phyloP scores from a whole-genome alignment of 2,329 filamentous ascomycete species.

The Hirsutella minnesotensis region DNA sequence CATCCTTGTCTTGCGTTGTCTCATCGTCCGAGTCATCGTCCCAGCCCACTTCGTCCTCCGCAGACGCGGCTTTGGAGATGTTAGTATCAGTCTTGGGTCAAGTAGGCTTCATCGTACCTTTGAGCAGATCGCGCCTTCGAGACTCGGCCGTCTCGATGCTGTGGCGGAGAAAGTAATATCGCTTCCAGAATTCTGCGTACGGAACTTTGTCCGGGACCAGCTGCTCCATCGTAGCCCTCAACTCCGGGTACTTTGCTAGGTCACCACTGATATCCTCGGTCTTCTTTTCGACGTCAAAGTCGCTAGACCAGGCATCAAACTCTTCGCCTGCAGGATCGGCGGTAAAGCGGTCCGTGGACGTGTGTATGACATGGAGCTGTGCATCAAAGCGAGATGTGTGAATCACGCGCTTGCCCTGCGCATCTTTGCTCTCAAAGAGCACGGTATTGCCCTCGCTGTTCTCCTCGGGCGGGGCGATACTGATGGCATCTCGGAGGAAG shows the following conservation, averaged over 20 bases:
- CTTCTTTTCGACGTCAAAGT: slow-evolving; percentile 72
- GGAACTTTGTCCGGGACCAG: slow-evolving; percentile 87
- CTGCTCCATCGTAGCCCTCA: slow-evolving; percentile 85
- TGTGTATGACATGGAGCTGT: slow-evolving; percentile 91
- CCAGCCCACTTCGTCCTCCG: slow-evolving; percentile 61
- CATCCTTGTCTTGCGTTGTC: slow-evolving; percentile 14
- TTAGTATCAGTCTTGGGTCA: neutral
- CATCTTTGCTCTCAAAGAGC: slow-evolving; percentile 89
- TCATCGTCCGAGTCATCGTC: slow-evolving; percentile 58
- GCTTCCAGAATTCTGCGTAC: slow-evolving; percentile 81
- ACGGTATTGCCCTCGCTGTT: slow-evolving; percentile 47
- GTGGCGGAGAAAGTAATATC: slow-evolving; percentile 90
- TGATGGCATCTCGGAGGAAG: slow-evolving; percentile 84
- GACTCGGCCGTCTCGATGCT: slow-evolving; percentile 90
- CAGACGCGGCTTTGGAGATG: slow-evolving; percentile 42
- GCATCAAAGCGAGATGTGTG: slow-evolving; percentile 92
- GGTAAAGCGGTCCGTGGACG: slow-evolving; percentile 66
- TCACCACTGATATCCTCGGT: slow-evolving; percentile 75
- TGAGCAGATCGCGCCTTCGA: slow-evolving; percentile 76
- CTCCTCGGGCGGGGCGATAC: slow-evolving; percentile 61
- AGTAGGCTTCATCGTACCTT: slow-evolving; percentile 46
- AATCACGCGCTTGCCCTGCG: slow-evolving; percentile 80
- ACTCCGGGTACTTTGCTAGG: slow-evolving; percentile 73
- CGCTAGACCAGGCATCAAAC: slow-evolving; percentile 60
- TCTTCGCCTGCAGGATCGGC: slow-evolving; percentile 68